Evolutionary conservation across 2,329 filamentous ascomycete species (phyloP).

Genomic region (Trichoderma pleuroti): DNA sequence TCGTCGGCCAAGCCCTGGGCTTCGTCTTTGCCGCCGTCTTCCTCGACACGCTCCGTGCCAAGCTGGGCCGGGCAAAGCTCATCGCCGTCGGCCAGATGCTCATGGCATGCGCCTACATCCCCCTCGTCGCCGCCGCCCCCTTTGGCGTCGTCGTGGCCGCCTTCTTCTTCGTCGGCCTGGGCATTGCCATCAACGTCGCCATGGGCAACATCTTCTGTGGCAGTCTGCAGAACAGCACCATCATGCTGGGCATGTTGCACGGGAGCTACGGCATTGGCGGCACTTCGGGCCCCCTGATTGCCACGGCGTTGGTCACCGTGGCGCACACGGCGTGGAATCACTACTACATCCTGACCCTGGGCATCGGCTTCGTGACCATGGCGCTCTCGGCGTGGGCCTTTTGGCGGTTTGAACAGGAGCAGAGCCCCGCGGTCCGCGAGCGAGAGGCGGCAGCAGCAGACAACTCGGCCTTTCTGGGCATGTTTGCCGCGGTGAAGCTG

Average conservation of each 20-base stretch:
- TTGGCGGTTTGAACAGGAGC: constrained; percentile 64
- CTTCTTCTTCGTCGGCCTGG: constrained; percentile 67
- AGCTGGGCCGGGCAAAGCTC: constrained; percentile 62
- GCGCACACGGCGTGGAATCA: constrained; percentile 60
- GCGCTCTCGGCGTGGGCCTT: constrained; percentile 64
- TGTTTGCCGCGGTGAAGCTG: constrained; percentile 48
- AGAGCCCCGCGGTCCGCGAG: constrained; percentile 35
- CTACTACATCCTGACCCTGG: constrained; percentile 68
- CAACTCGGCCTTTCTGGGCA: constrained; percentile 36
- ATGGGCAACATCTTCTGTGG: constrained; percentile 59
- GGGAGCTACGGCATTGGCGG: constrained; percentile 66
- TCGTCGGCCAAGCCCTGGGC: constrained; percentile 72
- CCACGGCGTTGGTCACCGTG: constrained; percentile 66
- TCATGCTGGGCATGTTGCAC: constrained; percentile 60
- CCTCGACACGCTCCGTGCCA: constrained; percentile 59
- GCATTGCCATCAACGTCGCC: constrained; percentile 53
- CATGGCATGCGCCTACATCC: constrained; percentile 59
- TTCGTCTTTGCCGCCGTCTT: constrained; percentile 71
- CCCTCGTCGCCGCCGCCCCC: constrained; percentile 64
- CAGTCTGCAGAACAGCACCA: constrained; percentile 50
- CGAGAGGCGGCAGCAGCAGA: constrained; percentile 24
- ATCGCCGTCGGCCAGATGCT: constrained; percentile 57
- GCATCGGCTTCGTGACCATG: constrained; percentile 55
- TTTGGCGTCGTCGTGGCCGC: constrained; percentile 63
- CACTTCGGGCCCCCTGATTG: constrained; percentile 66